Percentiles rank a stretch among this genome's conserved stretches.
phyloP scores from a whole-genome alignment of 306 rosid genomes.

The Betula pendula region DNA sequence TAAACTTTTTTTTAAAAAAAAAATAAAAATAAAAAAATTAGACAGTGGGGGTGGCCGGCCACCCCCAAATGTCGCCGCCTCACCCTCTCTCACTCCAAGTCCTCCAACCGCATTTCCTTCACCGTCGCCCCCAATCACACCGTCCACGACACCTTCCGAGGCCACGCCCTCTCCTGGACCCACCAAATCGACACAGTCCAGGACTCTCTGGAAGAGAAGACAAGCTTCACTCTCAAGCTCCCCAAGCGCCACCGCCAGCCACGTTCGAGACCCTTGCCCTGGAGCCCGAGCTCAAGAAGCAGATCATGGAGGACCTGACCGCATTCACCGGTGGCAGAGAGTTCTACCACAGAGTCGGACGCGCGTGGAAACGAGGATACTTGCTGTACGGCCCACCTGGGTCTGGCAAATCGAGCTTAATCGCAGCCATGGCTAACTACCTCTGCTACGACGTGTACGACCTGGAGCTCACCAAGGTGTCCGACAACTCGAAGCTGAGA shows the following conservation, averaged over 20 bases:
- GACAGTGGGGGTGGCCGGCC: no score
- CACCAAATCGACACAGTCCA: slow-evolving; percentile 81
- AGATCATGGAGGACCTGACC: slow-evolving; percentile 57
- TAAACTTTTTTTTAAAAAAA: no score
- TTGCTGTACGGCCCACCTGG: slow-evolving; percentile 84
- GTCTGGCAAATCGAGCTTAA: slow-evolving; percentile 82
- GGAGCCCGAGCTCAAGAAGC: slow-evolving; percentile 63
- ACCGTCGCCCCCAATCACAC: slow-evolving; percentile 83
- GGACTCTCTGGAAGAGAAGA: slow-evolving; percentile 77
- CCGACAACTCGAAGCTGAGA: slow-evolving; percentile 82
- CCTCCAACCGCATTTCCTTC: slow-evolving; percentile 71
- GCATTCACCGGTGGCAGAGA: slow-evolving; percentile 66
- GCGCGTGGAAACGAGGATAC: slow-evolving; percentile 92
- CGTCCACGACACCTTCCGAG: slow-evolving; percentile 55
- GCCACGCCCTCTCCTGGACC: slow-evolving; percentile 65
- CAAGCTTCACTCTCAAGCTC: slow-evolving; percentile 72
- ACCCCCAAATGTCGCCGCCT: slow-evolving; percentile 50
- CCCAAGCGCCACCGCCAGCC: slow-evolving; percentile 79
- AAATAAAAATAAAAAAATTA: no score
- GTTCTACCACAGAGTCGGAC: slow-evolving; percentile 73
- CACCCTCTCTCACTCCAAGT: slow-evolving; percentile 76
- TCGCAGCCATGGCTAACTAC: slow-evolving; percentile 84
- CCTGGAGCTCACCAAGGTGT: slow-evolving; percentile 75
- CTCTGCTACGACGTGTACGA: slow-evolving; percentile 88
- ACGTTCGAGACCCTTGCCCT: slow-evolving; percentile 74